Evolutionary conservation across 2,329 filamentous ascomycete genomes (phyloP).

Genomic region (Neopestalotiopsis sp.): DNA sequence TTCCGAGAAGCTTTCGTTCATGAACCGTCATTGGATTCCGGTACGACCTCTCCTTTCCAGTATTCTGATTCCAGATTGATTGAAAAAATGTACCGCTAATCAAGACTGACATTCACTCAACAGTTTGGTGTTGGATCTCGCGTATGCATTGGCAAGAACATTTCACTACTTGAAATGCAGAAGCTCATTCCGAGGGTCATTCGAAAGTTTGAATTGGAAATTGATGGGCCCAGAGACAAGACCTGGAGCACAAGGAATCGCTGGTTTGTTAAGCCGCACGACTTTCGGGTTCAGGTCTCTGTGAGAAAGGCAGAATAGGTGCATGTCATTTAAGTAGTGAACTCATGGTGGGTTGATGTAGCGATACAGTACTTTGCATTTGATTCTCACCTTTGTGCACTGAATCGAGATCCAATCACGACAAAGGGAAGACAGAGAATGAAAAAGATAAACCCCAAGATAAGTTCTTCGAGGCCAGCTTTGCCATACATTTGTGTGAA

Average conservation of each 20-base stretch:
- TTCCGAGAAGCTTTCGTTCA: constrained; percentile 27
- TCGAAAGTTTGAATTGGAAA: constrained; percentile 38
- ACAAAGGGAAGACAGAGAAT: too few species aligned
- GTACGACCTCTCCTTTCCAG: constrained; percentile 26
- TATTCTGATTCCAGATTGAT: too few species aligned
- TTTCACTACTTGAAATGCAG: constrained; percentile 47
- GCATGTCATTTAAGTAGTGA: too few species aligned
- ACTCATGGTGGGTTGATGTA: too few species aligned
- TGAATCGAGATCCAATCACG: too few species aligned
- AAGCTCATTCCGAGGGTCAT: constrained; percentile 46
- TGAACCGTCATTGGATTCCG: constrained; percentile 39
- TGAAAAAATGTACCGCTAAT: neutral
- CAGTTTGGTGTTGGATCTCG: constrained; percentile 47
- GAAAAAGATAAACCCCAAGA: too few species aligned
- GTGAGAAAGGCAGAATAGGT: neutral
- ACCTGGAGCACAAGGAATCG: neutral
- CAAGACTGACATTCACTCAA: neutral
- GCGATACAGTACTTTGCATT: too few species aligned
- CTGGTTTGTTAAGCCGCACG: constrained; percentile 12
- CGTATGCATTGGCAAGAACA: constrained; percentile 49
- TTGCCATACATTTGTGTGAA: too few species aligned
- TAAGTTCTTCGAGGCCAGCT: too few species aligned
- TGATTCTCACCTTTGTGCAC: too few species aligned
- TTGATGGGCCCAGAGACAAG: constrained; percentile 17
- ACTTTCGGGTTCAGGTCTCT: neutral